Base-by-base conservation (phyloP, 2,329 filamentous ascomycete genomes). In the Monosporascus sp. region DNA sequence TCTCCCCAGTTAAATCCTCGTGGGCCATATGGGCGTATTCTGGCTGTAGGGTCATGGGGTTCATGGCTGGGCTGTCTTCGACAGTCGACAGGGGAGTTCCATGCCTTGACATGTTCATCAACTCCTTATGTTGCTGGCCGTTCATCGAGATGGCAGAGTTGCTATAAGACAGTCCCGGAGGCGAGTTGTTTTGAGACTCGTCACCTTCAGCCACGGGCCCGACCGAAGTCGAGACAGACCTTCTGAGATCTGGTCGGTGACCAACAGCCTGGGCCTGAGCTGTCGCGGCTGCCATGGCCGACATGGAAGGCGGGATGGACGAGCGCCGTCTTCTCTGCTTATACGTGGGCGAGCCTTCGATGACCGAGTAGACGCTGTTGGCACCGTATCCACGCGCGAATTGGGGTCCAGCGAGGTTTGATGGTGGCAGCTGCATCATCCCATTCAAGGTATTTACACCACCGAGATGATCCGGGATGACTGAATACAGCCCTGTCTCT, bases 261-360 rank as follows among this genome's bases (percentile, higher is more conserved):
- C 81, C 80, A 53, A 81, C 79, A 47, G 78, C 74, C 53, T 76
- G 77, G 17, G 74, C 71, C 51, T 76, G 78, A 52, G 78, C 76
- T 25, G 83, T 79, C n/a, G 86, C 82, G 48, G 83, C 83, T 57
- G 86, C 83, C 55, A 88, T 85, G 45, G 81, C 82, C 53, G 81
- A 79, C 69, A 91, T 83, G 60, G 87, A 84, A 14, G 89, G 87
- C 24, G 93, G 91, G 57, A 97, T 90, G 42, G 93, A 97, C 37
- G 94, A 97, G 57, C 94, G 88, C 61, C 94, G 85, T 70, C 94
- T 84, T 64, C 94, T 85, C 78, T 97, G 94, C 82, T 99, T 99
- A 77, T 99, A 99, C 38, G 94, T 97, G 14, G 94, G 94, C 27
- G 94, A 99, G 48, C 94, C 94, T 75, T 99, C 94, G 67, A 97